Evolutionary conservation across 768 basidiomycete species (phyloP), one percentile per base, ranked within the genome.

Genomic region (Vararia minispora): DNA sequence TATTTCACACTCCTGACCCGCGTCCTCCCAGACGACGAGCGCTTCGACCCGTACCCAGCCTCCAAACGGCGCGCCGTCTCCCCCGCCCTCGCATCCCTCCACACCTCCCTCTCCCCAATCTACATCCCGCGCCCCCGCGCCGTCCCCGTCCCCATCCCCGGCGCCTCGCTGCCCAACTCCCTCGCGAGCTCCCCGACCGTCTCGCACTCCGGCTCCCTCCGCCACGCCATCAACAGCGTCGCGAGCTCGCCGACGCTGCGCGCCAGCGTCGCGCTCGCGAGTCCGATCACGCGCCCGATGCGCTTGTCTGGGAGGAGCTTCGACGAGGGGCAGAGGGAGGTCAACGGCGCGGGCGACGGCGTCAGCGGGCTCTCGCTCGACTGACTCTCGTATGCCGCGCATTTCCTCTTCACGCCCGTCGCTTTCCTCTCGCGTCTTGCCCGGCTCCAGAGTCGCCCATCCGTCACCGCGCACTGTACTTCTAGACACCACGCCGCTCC

Each of bases 31-130:
- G 83, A 83, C 46, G 85, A 87, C 40, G 85, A 88, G 54, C 76
- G 85, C 8, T 88, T 81, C 54, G 85, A 88, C 54, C 85, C 85
- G 34, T 88, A 88, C 58, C 78, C 80, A 23, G 65, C 78, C 13
- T 74, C 78, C 14, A 88, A 88, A 58, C 74, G 85, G 28, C 76
- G 85, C 28, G 85, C 85, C 9, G 84, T 87, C 17, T 88, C 85
- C 10, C 85, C 85, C 6, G 86, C 84, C 4, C 56, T 86, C 42
- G 72, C 75, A 9, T 69, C 72, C 53, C 63, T 84, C 16, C 75
- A 75, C 53, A 54, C 68, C 3, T 62, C 63, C 4, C 54, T 69
- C 70, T 20, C 69, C 4, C 61, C 63, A 8, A 54, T 69, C 73
- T 20, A 73, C 73, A 61, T 62, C 40, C 62, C 70, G 45, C 63